These are phyloP conservation scores for Thielaviopsis populi DNA, from an alignment of 2,329 filamentous ascomycete genomes.

Conservation along the genomic window DNA sequence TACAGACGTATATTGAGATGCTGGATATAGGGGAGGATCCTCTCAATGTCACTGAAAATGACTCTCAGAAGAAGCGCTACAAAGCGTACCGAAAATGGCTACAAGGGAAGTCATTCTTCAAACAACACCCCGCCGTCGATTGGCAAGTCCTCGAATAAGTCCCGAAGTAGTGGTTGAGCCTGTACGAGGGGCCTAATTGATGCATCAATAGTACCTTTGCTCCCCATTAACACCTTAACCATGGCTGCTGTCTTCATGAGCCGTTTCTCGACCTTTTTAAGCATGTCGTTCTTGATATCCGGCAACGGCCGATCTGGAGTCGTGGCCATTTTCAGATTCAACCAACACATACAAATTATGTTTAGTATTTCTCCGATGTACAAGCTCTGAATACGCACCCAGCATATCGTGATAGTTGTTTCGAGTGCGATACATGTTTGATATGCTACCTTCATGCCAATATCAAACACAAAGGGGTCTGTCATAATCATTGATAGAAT, in stretches of 20 bases:
- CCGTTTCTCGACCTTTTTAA: background rate
- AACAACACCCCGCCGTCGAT: slow-evolving; percentile 57
- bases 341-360: slow-evolving; percentile 47
- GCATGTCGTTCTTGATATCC: background rate
- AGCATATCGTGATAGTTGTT: slow-evolving; percentile 45
- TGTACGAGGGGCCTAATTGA: background rate
- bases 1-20: slow-evolving; percentile 56
- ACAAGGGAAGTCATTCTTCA: slow-evolving; percentile 86
- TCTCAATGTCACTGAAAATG: slow-evolving; percentile 74
- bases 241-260: background rate
- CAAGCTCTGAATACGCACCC: slow-evolving; percentile 49
- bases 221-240: background rate
- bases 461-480: slow-evolving; percentile 49
- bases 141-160: slow-evolving; percentile 6
- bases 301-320: slow-evolving; percentile 19
- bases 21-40: slow-evolving; percentile 66
- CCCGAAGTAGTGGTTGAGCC: background rate
- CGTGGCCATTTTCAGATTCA: slow-evolving; percentile 34
- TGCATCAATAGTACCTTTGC: slow-evolving; percentile 9
- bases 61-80: slow-evolving; percentile 82
- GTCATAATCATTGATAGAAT: slow-evolving; percentile 49
- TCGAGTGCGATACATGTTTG: slow-evolving; percentile 39
- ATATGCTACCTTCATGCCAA: slow-evolving; percentile 37
- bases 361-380: slow-evolving; percentile 33
- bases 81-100: slow-evolving; percentile 95